A percentile compares a stretch with the other conserved stretches of the same genome.
These are phyloP conservation scores for Colletotrichum costaricense DNA, from an alignment of 2,329 filamentous ascomycete genomes.

Conservation along the genomic window DNA sequence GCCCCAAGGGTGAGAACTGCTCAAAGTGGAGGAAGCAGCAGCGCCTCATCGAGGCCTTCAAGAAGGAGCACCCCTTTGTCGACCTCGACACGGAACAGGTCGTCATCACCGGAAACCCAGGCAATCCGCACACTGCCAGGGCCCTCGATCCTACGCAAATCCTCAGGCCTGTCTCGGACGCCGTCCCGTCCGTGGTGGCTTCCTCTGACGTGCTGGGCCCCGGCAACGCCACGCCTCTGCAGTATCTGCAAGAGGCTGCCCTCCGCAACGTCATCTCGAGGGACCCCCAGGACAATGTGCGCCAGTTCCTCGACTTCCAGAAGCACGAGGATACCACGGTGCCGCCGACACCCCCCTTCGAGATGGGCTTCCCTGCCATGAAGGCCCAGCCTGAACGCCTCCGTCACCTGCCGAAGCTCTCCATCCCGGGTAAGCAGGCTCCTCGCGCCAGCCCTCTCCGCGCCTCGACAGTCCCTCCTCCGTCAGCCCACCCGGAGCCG, in stretches of 20 bases:
- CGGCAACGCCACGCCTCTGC: slow-evolving; percentile 69
- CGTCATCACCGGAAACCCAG: slow-evolving; percentile 82
- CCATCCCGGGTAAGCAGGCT: slow-evolving; percentile 61
- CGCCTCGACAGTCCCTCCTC: slow-evolving; percentile 43
- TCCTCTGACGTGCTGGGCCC: slow-evolving; percentile 92
- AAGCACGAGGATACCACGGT: slow-evolving; percentile 69
- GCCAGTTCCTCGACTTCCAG: slow-evolving; percentile 91
- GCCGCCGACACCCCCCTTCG: slow-evolving; percentile 77
- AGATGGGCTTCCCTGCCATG: slow-evolving; percentile 63
- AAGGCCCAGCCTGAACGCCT: slow-evolving; percentile 65
- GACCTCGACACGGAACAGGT: slow-evolving; percentile 74
- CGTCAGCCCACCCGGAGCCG: slow-evolving; percentile 40
- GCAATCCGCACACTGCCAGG: slow-evolving; percentile 75
- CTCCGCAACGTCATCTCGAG: slow-evolving; percentile 76
- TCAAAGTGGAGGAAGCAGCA: slow-evolving; percentile 86
- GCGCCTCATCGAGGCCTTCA: slow-evolving; percentile 78
- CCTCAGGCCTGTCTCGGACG: slow-evolving; percentile 78
- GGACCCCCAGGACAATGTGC: slow-evolving; percentile 92
- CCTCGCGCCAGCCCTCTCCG: slow-evolving; percentile 43
- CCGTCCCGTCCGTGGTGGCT: slow-evolving; percentile 84
- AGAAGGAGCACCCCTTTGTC: slow-evolving; percentile 78
- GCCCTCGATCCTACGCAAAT: slow-evolving; percentile 66
- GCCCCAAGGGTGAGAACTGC: slow-evolving; percentile 88
- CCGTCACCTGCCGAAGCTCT: slow-evolving; percentile 70
- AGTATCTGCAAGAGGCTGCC: slow-evolving; percentile 78